These are phyloP conservation scores for Kodamaea jinghongensis DNA, from an alignment of 805 yeast genomes.

Conservation along the genomic window DNA sequence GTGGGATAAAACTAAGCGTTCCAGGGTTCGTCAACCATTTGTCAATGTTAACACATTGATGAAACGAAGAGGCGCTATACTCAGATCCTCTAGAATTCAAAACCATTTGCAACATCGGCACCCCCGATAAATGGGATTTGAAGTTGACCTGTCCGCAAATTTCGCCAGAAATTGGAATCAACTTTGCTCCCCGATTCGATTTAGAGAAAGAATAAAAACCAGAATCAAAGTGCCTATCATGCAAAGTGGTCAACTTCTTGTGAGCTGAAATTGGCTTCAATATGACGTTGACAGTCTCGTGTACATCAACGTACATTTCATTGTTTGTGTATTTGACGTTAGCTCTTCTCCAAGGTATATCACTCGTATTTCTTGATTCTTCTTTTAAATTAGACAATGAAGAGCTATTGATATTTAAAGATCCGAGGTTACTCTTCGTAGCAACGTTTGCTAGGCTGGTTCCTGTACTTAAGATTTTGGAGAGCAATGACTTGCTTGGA, in stretches of 20 bases:
- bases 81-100: slow-evolving; percentile 45
- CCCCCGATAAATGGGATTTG: slow-evolving; percentile 70
- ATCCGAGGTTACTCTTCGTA: slow-evolving; percentile 17
- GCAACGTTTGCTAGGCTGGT: slow-evolving; percentile 32
- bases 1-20: slow-evolving; percentile 70
- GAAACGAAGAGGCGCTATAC: slow-evolving; percentile 62
- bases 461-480: slow-evolving; percentile 47
- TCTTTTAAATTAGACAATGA: slow-evolving; percentile 7
- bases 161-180: slow-evolving; percentile 47
- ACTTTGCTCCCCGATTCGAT: slow-evolving; percentile 13
- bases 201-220: slow-evolving; percentile 23
- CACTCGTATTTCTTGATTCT: background rate
- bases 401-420: slow-evolving; percentile 8
- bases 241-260: slow-evolving; percentile 5
- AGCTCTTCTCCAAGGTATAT: slow-evolving; percentile 75
- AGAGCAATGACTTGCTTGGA: slow-evolving; percentile 59
- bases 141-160: slow-evolving; percentile 65
- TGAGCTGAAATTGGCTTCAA: slow-evolving; percentile 32
- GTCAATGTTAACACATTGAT: slow-evolving; percentile 59
- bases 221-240: slow-evolving; percentile 17
- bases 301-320: slow-evolving; percentile 82
- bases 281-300: slow-evolving; percentile 61
- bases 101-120: slow-evolving; percentile 64
- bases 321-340: slow-evolving; percentile 72
- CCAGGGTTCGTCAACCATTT: slow-evolving; percentile 51